Conservation (phyloP, 352 stramenopile species). For the Pythium aphanidermatum region DNA sequence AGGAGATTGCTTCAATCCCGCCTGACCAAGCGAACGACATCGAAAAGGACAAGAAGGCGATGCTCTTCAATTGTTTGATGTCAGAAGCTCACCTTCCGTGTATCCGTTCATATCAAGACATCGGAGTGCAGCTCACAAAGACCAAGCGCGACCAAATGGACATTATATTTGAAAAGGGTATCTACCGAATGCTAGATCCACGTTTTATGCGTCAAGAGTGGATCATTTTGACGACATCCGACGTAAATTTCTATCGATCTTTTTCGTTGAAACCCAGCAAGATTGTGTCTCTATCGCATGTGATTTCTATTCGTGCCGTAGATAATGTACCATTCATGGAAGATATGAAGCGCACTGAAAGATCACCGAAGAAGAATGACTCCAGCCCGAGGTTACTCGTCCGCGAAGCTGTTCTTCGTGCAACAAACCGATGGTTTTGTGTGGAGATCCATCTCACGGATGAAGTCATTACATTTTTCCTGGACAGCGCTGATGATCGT, state of each 20-base stretch:
- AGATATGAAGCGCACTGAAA: not conserved
- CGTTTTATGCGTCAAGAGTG: constrained; percentile 68
- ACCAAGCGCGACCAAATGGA: constrained; percentile 44
- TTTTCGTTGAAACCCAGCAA: constrained; percentile 42
- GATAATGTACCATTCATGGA: constrained; percentile 28
- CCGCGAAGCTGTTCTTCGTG: constrained; percentile 5
- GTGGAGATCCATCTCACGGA: constrained; percentile 48
- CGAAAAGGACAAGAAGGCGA: constrained; percentile 29
- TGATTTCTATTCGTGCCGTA: constrained; percentile 36
- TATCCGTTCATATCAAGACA: constrained; percentile 38
- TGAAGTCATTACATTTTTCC: constrained; percentile 54
- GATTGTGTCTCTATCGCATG: constrained; percentile 33
- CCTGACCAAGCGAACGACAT: constrained; percentile 1
- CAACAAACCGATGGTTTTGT: constrained; percentile 37
- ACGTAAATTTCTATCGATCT: constrained; percentile 66
- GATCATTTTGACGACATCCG: constrained; percentile 44
- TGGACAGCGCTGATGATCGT: constrained; percentile 32
- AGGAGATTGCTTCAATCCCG: constrained; percentile 27
- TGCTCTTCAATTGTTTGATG: constrained; percentile 57
- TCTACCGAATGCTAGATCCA: constrained; percentile 47
- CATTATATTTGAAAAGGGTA: constrained; percentile 50
- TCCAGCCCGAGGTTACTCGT: not conserved
- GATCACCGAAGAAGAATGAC: not conserved
- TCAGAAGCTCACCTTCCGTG: constrained; percentile 35
- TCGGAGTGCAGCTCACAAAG: constrained; percentile 54